Conservation (phyloP, 2,329 filamentous ascomycete genomes). For the Calycina herbarum region DNA sequence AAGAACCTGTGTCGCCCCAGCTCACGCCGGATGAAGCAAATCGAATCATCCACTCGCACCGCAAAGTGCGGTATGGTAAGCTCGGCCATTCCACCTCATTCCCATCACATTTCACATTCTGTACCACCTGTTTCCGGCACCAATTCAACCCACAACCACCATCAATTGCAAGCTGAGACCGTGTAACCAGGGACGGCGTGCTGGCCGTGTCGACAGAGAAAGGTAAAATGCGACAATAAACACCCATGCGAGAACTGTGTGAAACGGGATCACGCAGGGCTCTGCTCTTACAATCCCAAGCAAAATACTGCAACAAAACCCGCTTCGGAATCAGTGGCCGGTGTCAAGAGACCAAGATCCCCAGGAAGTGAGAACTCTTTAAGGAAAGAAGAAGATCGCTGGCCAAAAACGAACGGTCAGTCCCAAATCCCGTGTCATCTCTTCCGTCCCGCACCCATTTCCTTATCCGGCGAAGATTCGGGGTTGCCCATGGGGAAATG, state of each 20-base stretch:
- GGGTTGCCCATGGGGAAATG: conserved; percentile 6
- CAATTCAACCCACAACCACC: background rate
- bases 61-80: conserved; percentile 68
- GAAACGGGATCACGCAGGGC: conserved; percentile 62
- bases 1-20: conserved; percentile 15
- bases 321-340: conserved; percentile 23
- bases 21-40: conserved; percentile 58
- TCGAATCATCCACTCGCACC: conserved; percentile 68
- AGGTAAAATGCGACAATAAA: conserved; percentile 70
- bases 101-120: background rate
- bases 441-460: background rate
- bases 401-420: conserved; percentile 37
- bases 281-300: conserved; percentile 69
- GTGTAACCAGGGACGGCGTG: conserved; percentile 42
- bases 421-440: conserved; percentile 5
- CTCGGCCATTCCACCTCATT: conserved; percentile 18
- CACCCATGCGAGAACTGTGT: conserved; percentile 68
- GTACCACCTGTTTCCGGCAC: background rate
- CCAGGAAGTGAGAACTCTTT: conserved; percentile 33
- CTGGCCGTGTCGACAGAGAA: conserved; percentile 67
- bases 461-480: conserved; percentile 17
- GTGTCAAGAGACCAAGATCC: conserved; percentile 32
- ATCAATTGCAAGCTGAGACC: conserved; percentile 14
- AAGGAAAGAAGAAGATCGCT: conserved; percentile 34
- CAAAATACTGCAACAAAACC: conserved; percentile 34